A percentile compares a stretch with the other conserved stretches of the same genome.
Evolutionary conservation across 2,329 filamentous ascomycete species (phyloP).

Genomic region (Eutypella sp.): DNA sequence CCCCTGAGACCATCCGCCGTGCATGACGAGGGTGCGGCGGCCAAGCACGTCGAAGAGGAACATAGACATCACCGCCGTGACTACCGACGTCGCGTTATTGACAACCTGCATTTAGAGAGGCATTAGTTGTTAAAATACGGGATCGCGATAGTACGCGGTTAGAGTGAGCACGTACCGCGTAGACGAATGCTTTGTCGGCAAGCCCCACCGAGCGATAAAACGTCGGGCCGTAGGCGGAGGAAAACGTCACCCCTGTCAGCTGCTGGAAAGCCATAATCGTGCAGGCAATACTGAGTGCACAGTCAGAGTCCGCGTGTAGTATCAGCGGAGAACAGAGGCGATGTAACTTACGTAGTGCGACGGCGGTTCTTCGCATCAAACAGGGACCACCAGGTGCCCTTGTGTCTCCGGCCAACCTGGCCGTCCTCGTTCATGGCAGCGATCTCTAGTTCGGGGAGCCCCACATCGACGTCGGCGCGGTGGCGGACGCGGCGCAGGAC

Average conservation of each 20-base stretch:
- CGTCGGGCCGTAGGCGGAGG: slow-evolving; percentile 5
- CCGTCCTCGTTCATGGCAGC: slow-evolving; percentile 7
- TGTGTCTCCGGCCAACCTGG: background rate
- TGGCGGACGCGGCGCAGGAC: background rate
- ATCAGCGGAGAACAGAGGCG: background rate
- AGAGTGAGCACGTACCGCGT: slow-evolving; percentile 3
- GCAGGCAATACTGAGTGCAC: slow-evolving; percentile 3
- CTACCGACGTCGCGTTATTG: slow-evolving; percentile 12
- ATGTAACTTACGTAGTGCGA: background rate
- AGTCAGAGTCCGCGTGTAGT: too few species aligned
- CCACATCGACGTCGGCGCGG: slow-evolving; percentile 2
- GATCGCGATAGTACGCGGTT: too few species aligned
- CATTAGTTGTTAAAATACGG: background rate
- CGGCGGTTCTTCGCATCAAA: background rate
- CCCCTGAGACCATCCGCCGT: slow-evolving; percentile 10
- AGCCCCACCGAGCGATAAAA: slow-evolving; percentile 6
- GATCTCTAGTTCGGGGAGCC: slow-evolving; percentile 6
- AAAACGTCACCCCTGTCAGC: slow-evolving; percentile 6
- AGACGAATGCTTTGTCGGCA: slow-evolving; percentile 1
- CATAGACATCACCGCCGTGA: slow-evolving; percentile 10
- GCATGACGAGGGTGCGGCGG: slow-evolving; percentile 8
- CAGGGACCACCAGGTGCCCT: slow-evolving; percentile 4
- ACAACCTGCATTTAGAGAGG: slow-evolving; percentile 1
- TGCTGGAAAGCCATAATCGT: slow-evolving; percentile 6
- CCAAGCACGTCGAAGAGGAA: slow-evolving; percentile 10